These are phyloP conservation scores for Brachypodium distachyon DNA, from an alignment of 202 grass and related monocot genomes.

Conservation along the genomic window DNA sequence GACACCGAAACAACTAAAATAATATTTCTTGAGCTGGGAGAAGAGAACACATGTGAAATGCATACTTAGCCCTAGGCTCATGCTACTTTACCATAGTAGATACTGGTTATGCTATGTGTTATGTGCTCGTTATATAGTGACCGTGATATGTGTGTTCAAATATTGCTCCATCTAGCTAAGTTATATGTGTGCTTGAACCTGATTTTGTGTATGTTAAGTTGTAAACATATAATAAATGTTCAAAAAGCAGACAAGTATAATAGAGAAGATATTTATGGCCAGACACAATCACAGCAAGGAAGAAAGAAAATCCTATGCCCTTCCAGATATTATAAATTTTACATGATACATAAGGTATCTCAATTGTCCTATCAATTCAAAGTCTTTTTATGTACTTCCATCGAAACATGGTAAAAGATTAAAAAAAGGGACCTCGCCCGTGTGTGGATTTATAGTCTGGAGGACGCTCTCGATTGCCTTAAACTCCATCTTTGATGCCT, in stretches of 20 bases:
- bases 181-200: no score
- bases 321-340: background rate
- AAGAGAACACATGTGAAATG: no score
- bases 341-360: background rate
- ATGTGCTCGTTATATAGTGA: no score
- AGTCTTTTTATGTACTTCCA: background rate
- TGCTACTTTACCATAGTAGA: no score
- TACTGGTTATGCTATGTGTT: no score
- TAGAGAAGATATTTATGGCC: background rate
- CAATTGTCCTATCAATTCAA: background rate
- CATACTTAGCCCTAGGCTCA: no score
- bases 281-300: background rate
- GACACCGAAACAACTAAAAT: no score
- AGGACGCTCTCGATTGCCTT: slow-evolving; percentile 96
- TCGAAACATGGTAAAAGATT: background rate
- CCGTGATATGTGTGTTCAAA: no score
- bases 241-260: background rate
- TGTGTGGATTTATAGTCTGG: slow-evolving; percentile 97
- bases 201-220: no score
- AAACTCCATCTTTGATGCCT: slow-evolving; percentile 99
- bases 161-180: background rate
- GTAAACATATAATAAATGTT: no score
- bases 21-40: no score
- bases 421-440: slow-evolving; percentile 53
- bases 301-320: background rate